Base-by-base conservation (phyloP, 2,329 filamentous ascomycete species). In the Venturia effusa region DNA sequence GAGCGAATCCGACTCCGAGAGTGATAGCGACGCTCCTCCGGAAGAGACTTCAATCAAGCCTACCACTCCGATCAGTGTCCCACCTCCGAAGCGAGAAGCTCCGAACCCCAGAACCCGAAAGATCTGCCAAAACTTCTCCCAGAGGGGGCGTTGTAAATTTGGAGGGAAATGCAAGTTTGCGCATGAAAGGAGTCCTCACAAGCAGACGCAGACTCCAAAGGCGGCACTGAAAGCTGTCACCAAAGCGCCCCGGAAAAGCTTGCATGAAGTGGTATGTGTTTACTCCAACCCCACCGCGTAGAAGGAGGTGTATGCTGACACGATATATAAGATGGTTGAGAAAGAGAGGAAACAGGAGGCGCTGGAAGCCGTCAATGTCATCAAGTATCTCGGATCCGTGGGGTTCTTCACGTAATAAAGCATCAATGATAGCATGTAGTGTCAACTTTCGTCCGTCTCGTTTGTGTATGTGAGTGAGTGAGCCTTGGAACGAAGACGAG, bases 11-110 rank as follows among this genome's bases (percentile, higher is more conserved):
- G 55, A 27, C 19, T 45, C 54, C 13, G 62, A 64, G 37, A 57
- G 45, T n/a, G 62, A 64, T 54, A 57, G 45, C 11, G 62, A 64
- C 37, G 55, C 54, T 45, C 62, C 32, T 22, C 62, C 62, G 13
- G 62, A 64, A 51, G 62, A 59, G n/a, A 40, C 22, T 6, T 61
- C 62, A 22, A 34, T 57, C 11, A 64, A 61, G 60, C 27, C 45
- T 11, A 19, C 32, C 6, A 13, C 27, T 24, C 48, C 61, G 1
- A 27, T 63, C 13, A 41, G 17, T 27, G 34, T 63, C 17, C 45
- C 61, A 1, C 43, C 61, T 39, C 61, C 48, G 27, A 45, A 19
- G 19, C 45, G 61, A 4, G 51, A 55, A 37, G 48, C 22, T 19
- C 61, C 32, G 6, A 27, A 22, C 19, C 5, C 61, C 34, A 43